Base-by-base conservation (phyloP, 192 early-diverging fungal genomes). In the Paraglomus brasilianum region DNA sequence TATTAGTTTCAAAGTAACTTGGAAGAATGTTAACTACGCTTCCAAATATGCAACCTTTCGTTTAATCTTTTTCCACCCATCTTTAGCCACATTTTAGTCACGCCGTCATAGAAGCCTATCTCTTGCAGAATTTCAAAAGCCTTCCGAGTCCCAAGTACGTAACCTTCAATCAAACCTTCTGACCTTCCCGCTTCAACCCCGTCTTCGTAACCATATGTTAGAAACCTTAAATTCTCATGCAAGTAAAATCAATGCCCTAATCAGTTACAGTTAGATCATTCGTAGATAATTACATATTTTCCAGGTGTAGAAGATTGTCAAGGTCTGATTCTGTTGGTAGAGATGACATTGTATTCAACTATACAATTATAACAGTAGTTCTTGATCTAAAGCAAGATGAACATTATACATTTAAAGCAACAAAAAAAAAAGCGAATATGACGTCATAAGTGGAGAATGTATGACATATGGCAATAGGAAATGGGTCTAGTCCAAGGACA, bases 101-200 rank as follows among this genome's bases (percentile, higher is more conserved):
- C 81, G 3, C 85, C 85, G 15, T 72, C 55, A 71, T 86, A 86
- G 50, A 78, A 86, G 1, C 82, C 82, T 50, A 86, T 74, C 48
- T 86, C 85, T 51, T 76, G 77, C 10, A 79, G 76, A 3, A 86
- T 59, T 46, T 84, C 82, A 74, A 78, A 86, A 2, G 78, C 82
- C 39, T 84, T 84, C 72, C 82, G 81, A 30, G 81, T 84, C 1
- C 85, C 85, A 65, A 84, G 74, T 17, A 84, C 63, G 21, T 77
- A 75, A 0, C 85, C 85, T 70, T 86, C 85, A 7, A 86, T 72
- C 17, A 74, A 75, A 1, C 85, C 85, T 15, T 75, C 76, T 24
- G 66, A 53, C 36, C 72, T 76, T n/a, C 85, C 85, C 30, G 78
- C 83, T 19, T 74, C 72, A 45, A 80, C 24, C 3, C 85, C 85